These are phyloP conservation scores for Camelina laxa DNA, from an alignment of 345 rosid species.

Conservation along the genomic window DNA sequence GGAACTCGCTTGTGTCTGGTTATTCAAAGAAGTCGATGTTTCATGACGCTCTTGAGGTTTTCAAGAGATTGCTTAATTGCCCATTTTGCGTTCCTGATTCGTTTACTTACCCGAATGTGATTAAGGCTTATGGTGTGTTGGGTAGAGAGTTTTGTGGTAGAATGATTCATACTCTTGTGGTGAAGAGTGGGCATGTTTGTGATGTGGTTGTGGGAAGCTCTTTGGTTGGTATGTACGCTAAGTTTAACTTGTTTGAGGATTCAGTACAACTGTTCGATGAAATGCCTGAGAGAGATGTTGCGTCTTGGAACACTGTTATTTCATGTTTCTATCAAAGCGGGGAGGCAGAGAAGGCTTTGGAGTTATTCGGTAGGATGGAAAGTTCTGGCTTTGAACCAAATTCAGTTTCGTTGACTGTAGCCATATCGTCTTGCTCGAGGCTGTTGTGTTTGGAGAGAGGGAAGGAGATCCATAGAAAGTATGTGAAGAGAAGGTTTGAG, in stretches of 20 bases:
- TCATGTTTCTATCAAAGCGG: conserved; percentile 75
- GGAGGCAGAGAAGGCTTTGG: conserved; percentile 60
- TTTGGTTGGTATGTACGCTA: conserved; percentile 59
- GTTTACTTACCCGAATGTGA: conserved; percentile 66
- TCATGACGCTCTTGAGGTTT: conserved; percentile 56
- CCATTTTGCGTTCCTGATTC: conserved; percentile 55
- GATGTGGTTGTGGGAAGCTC: conserved; percentile 70
- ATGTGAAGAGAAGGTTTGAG: conserved; percentile 42
- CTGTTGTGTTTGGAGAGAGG: conserved; percentile 70
- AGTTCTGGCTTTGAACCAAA: conserved; percentile 63
- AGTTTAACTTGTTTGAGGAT: conserved; percentile 46
- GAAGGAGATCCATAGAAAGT: conserved; percentile 57
- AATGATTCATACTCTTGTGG: conserved; percentile 57
- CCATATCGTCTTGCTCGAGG: conserved; percentile 62
- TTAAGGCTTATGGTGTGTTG: conserved; percentile 66
- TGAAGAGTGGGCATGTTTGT: conserved; percentile 54
- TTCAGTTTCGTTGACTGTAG: conserved; percentile 60
- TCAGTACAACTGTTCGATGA: conserved; percentile 65
- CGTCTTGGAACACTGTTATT: conserved; percentile 70
- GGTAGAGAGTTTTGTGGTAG: conserved; percentile 54
- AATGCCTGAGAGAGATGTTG: conserved; percentile 72
- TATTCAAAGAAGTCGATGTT: conserved; percentile 61
- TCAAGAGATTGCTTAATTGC: conserved; percentile 45
- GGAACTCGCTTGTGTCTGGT: conserved; percentile 66
- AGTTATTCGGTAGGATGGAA: conserved; percentile 58